A percentile compares a stretch with the other conserved stretches of the same genome.
phyloP scores from a whole-genome alignment of 1,284 basidiomycete species.

The Erythrobasidium hasegawianum region DNA sequence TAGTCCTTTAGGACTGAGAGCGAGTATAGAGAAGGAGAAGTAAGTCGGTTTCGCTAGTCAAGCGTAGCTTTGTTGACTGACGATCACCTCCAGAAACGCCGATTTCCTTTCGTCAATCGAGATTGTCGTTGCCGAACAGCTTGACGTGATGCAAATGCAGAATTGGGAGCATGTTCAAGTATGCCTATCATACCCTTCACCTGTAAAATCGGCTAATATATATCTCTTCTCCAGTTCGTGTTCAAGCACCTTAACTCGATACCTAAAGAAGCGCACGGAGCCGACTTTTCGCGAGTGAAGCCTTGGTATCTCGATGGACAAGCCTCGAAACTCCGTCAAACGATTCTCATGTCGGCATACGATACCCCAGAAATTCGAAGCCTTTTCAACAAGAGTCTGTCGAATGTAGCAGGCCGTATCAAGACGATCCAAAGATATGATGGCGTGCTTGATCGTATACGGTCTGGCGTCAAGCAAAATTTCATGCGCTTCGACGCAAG shows the following conservation, averaged over 20 bases:
- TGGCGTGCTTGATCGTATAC: constrained; percentile 63
- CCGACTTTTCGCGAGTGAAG: constrained; percentile 94
- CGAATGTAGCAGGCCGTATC: constrained; percentile 81
- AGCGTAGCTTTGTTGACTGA: too few species aligned
- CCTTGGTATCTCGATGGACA: constrained; percentile 94
- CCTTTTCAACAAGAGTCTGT: constrained; percentile 67
- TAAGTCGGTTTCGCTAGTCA: too few species aligned
- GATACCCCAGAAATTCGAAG: constrained; percentile 84
- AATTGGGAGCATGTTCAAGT: constrained; percentile 98
- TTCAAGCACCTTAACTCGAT: constrained; percentile 78
- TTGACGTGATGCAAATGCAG: constrained; percentile 93
- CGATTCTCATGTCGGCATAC: constrained; percentile 79
- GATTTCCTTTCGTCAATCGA: constrained; percentile 95
- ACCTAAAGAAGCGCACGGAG: constrained; percentile 85
- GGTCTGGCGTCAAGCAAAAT: constrained; percentile 73
- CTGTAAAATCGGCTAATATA: too few species aligned
- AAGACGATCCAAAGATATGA: constrained; percentile 59
- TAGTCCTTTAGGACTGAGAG: constrained; percentile 83
- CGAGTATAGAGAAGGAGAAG: constrained; percentile 92
- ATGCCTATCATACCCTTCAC: too few species aligned
- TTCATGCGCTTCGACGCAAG: constrained; percentile 71
- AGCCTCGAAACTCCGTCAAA: constrained; percentile 77
- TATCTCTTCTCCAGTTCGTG: constrained; percentile 76
- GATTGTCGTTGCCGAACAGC: constrained; percentile 84
- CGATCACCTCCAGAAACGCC: constrained; percentile 57